Percentiles rank a stretch among this genome's conserved stretches.
phyloP scores from a whole-genome alignment of 148 eudicot species.

The Fallopia convolvulus region DNA sequence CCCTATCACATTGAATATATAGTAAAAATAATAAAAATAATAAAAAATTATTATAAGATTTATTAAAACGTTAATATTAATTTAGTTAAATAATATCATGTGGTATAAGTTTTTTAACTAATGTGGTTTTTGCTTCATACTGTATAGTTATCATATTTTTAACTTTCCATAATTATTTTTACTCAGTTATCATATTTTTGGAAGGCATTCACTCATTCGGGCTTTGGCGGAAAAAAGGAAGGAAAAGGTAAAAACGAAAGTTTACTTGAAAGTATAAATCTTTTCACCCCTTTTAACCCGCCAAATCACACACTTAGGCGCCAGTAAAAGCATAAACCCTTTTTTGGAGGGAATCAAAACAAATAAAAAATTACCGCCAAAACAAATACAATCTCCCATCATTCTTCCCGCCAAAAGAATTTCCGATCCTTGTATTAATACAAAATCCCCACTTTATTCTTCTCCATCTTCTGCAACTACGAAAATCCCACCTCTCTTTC shows the following conservation, averaged over 20 bases:
- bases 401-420: slow-evolving; percentile 7
- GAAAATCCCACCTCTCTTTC: background rate
- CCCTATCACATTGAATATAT: no score
- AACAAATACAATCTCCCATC: background rate
- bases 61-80: no score
- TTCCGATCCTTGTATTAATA: background rate
- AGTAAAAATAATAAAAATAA: no score
- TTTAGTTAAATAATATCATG: no score
- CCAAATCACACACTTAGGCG: slow-evolving; percentile 8
- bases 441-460: background rate
- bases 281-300: slow-evolving; percentile 1
- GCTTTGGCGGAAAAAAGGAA: background rate
- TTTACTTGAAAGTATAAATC: background rate
- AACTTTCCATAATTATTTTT: no score
- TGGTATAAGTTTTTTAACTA: no score
- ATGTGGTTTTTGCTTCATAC: no score
- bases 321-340: background rate
- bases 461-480: background rate
- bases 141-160: no score
- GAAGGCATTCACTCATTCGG: no score
- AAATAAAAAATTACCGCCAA: background rate
- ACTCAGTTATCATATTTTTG: no score
- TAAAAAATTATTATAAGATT: no score
- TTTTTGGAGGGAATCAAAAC: background rate
- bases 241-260: background rate